Evolutionary conservation across 331 rosid genomes (phyloP).

Genomic region (Quercus lobata): DNA sequence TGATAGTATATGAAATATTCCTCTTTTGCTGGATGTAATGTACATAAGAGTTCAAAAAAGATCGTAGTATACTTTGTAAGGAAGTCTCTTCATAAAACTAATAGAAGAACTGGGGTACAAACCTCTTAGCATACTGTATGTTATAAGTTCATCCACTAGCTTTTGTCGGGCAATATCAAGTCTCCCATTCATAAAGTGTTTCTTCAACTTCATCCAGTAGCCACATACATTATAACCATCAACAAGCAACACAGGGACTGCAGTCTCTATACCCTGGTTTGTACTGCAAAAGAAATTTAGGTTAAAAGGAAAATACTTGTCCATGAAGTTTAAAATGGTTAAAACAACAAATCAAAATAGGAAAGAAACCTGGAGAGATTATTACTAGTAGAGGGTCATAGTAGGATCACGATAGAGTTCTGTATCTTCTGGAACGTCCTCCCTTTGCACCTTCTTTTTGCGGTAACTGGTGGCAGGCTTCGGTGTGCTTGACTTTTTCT

Average conservation of each 20-base stretch:
- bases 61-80: not conserved
- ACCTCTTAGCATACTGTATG: constrained; percentile 85
- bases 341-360: not conserved
- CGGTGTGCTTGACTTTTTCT: constrained; percentile 46
- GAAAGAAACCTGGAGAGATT: constrained; percentile 22
- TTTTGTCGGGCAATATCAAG: constrained; percentile 84
- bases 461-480: constrained; percentile 91
- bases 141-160: constrained; percentile 74
- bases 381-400: constrained; percentile 70
- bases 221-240: constrained; percentile 97
- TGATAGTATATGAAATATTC: too few species aligned
- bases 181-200: constrained; percentile 64
- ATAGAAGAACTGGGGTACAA: constrained; percentile 4
- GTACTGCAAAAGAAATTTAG: constrained; percentile 47
- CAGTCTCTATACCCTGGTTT: constrained; percentile 59
- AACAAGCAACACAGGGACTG: constrained; percentile 82
- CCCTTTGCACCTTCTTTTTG: constrained; percentile 69
- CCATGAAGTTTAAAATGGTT: not conserved
- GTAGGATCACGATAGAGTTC: constrained; percentile 76
- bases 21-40: too few species aligned
- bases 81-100: not conserved
- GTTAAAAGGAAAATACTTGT: constrained; percentile 8
- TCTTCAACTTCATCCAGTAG: constrained; percentile 87
- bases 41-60: too few species aligned
- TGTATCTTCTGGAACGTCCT: constrained; percentile 37